Evolutionary conservation across 1,139 yeast genomes (phyloP).

Genomic region (Eremothecium gossypii): DNA sequence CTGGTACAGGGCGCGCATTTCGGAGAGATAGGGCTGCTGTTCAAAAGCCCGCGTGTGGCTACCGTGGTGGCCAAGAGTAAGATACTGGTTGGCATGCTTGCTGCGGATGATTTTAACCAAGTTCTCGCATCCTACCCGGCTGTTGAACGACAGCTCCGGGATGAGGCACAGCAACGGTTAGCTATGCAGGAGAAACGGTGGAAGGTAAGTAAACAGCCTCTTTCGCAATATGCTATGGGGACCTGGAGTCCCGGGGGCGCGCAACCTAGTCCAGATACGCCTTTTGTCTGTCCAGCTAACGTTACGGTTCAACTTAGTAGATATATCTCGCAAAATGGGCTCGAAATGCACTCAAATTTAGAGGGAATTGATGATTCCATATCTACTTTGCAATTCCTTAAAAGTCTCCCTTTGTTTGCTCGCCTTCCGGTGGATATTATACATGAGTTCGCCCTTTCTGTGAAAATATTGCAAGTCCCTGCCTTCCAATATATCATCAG

Average conservation of each 20-base stretch:
- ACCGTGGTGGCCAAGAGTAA: constrained; percentile 65
- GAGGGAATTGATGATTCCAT: constrained; percentile 44
- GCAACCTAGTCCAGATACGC: too few relatives aligned
- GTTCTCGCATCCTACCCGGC: constrained; percentile 55
- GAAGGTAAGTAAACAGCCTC: constrained; percentile 14
- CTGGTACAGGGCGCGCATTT: constrained; percentile 60
- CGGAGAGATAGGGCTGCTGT: constrained; percentile 71
- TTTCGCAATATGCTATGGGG: neutral
- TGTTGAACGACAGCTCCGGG: constrained; percentile 59
- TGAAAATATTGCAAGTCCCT: constrained; percentile 44
- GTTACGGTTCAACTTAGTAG: neutral
- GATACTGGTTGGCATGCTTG: constrained; percentile 58
- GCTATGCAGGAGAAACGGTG: constrained; percentile 59
- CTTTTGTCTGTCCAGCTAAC: neutral
- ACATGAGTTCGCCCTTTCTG: constrained; percentile 55
- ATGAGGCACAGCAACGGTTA: constrained; percentile 69
- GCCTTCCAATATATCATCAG: constrained; percentile 53
- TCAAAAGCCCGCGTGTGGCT: constrained; percentile 69
- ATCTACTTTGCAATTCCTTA: constrained; percentile 48
- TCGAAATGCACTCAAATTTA: constrained; percentile 1
- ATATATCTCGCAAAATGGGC: neutral
- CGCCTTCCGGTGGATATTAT: constrained; percentile 47
- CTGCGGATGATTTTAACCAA: constrained; percentile 50
- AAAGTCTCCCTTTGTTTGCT: constrained; percentile 49
- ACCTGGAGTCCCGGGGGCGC: neutral